Evolutionary conservation across 805 yeast genomes (phyloP).

Genomic region (Starmerella riodocensis): DNA sequence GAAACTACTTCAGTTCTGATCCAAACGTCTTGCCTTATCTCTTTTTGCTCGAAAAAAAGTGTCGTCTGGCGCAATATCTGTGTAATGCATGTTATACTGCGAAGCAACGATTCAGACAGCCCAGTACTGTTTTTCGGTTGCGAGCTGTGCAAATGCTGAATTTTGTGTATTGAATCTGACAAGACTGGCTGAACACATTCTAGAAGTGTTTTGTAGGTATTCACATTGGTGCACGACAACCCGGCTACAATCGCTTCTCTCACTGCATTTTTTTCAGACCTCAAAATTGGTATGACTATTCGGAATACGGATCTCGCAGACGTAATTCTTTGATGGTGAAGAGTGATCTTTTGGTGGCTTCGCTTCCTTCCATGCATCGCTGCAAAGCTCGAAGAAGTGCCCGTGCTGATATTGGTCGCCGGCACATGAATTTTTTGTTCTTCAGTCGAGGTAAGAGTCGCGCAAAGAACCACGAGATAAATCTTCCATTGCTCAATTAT

Average conservation of each 20-base stretch:
- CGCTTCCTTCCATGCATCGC: slow-evolving; percentile 52
- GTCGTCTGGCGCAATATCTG: slow-evolving; percentile 64
- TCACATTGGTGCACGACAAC: slow-evolving; percentile 75
- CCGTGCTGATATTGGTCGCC: slow-evolving; percentile 16
- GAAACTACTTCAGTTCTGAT: slow-evolving; percentile 47
- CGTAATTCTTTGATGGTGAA: slow-evolving; percentile 83
- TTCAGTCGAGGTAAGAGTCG: slow-evolving; percentile 76
- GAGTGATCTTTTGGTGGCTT: slow-evolving; percentile 63
- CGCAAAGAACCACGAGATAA: slow-evolving; percentile 79
- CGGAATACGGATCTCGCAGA: slow-evolving; percentile 82
- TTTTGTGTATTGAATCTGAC: slow-evolving; percentile 33
- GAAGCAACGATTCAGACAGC: slow-evolving; percentile 8
- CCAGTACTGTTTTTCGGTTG: slow-evolving; percentile 1
- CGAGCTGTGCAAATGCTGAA: slow-evolving; percentile 7
- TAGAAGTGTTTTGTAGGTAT: slow-evolving; percentile 68
- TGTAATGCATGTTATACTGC: slow-evolving; percentile 58
- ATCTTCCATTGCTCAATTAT: slow-evolving; percentile 79
- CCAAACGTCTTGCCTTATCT: slow-evolving; percentile 51
- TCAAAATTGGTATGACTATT: slow-evolving; percentile 71
- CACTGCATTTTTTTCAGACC: slow-evolving; percentile 52
- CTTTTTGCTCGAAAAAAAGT: slow-evolving; percentile 40
- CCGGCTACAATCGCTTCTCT: slow-evolving; percentile 85
- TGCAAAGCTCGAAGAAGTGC: background rate
- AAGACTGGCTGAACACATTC: slow-evolving; percentile 58
- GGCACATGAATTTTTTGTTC: slow-evolving; percentile 71